Evolutionary conservation across 345 rosid genomes (phyloP).

Genomic region (Chamaenerion angustifolium): DNA sequence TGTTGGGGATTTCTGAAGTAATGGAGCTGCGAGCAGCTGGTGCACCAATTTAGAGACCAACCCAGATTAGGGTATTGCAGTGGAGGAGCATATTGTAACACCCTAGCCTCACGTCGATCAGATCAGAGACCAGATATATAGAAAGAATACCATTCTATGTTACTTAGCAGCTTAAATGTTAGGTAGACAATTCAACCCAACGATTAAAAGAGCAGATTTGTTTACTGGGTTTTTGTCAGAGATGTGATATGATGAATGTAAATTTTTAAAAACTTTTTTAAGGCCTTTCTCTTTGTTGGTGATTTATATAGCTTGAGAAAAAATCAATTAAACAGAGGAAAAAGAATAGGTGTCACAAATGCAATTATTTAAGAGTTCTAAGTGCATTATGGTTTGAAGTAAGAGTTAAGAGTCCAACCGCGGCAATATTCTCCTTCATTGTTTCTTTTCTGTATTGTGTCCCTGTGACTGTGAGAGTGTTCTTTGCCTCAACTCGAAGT

Average conservation of each 20-base stretch:
- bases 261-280: no score
- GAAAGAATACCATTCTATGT: no score
- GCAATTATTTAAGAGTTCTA: neutral
- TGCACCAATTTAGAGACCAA: neutral
- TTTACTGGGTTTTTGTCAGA: neutral
- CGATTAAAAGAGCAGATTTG: no score
- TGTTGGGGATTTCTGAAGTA: constrained; percentile 21
- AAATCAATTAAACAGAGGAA: no score
- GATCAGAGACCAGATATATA: neutral
- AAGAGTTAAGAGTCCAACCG: neutral
- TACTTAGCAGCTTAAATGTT: no score
- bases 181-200: no score
- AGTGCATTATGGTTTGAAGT: neutral
- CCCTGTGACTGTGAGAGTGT: neutral
- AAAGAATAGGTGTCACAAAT: neutral
- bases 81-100: no score
- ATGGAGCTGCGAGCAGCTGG: neutral
- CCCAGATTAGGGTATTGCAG: no score
- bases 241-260: neutral
- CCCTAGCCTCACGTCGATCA: no score
- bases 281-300: no score
- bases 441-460: neutral
- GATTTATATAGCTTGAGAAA: neutral
- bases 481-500: neutral
- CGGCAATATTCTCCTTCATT: neutral